phyloP scores from a whole-genome alignment of 257 asterid species.

The Solanum lignicaule region DNA sequence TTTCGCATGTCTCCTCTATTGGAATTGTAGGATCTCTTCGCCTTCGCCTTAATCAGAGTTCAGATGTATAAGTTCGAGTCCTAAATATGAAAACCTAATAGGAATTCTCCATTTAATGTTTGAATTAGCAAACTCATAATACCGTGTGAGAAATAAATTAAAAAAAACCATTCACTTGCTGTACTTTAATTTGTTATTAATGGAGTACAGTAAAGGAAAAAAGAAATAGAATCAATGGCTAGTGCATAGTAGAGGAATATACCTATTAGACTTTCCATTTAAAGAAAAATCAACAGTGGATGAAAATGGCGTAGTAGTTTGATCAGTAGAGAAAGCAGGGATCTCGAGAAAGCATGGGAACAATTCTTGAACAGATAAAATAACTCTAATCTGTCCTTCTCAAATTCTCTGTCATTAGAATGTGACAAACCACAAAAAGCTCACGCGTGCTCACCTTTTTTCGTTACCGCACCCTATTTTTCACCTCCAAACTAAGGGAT shows the following conservation, averaged over 20 bases:
- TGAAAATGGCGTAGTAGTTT: neutral
- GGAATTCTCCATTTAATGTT: neutral
- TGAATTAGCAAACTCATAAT: neutral
- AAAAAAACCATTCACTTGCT: neutral
- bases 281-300: neutral
- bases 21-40: neutral
- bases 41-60: neutral
- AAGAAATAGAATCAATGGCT: neutral
- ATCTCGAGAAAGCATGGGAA: neutral
- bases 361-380: slow-evolving; percentile 16
- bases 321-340: neutral
- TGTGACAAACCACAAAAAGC: slow-evolving; percentile 58
- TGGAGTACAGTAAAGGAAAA: neutral
- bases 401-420: slow-evolving; percentile 25
- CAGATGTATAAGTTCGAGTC: neutral
- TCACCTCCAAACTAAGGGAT: neutral
- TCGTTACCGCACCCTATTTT: neutral
- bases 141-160: neutral
- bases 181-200: neutral
- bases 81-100: neutral
- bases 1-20: neutral
- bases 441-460: slow-evolving; percentile 60
- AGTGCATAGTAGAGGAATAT: neutral
- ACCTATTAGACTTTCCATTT: slow-evolving; percentile 5
- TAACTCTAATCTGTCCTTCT: slow-evolving; percentile 30